These are phyloP conservation scores for Aspergillus conjunctus DNA, from an alignment of 495 filamentous ascomycete genomes.

Conservation along the genomic window DNA sequence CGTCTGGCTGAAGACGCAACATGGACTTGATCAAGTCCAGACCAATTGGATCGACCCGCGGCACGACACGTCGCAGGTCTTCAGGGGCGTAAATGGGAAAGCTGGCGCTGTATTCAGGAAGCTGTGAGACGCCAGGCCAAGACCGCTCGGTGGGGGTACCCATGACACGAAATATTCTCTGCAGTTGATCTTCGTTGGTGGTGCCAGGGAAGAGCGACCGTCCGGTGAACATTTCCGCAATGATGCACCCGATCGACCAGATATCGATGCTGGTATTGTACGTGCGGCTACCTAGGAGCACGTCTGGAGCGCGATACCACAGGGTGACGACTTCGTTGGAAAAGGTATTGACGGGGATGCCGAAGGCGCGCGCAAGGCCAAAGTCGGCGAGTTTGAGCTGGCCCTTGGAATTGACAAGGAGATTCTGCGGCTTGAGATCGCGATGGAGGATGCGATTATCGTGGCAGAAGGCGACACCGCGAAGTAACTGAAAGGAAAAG, in stretches of 20 bases:
- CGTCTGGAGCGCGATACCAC: slow-evolving; percentile 94
- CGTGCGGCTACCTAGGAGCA: slow-evolving; percentile 83
- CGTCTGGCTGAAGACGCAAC: slow-evolving; percentile 89
- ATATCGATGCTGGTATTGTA: slow-evolving; percentile 98
- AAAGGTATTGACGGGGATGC: slow-evolving; percentile 96
- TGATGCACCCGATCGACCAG: slow-evolving; percentile 98
- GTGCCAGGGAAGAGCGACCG: slow-evolving; percentile 91
- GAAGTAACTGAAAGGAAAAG: slow-evolving; percentile 92
- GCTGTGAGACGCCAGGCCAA: slow-evolving; percentile 86
- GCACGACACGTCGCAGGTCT: slow-evolving; percentile 77
- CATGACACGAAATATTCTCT: slow-evolving; percentile 96
- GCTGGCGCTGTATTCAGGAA: slow-evolving; percentile 89
- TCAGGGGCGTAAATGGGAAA: slow-evolving; percentile 95
- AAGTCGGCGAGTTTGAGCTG: slow-evolving; percentile 91
- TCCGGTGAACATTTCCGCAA: slow-evolving; percentile 97
- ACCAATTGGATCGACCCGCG: slow-evolving; percentile 81
- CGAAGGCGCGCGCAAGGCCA: slow-evolving; percentile 86
- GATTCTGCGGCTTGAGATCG: slow-evolving; percentile 91
- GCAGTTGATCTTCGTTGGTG: slow-evolving; percentile 91
- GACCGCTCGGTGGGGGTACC: slow-evolving; percentile 87
- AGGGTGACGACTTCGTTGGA: slow-evolving; percentile 96
- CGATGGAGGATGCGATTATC: slow-evolving; percentile 92
- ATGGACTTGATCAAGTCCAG: slow-evolving; percentile 83
- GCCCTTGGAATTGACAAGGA: slow-evolving; percentile 88
- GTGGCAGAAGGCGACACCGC: slow-evolving; percentile 93